Base-by-base conservation (phyloP, 1,284 basidiomycete genomes). In the Retiboletus fuscus region DNA sequence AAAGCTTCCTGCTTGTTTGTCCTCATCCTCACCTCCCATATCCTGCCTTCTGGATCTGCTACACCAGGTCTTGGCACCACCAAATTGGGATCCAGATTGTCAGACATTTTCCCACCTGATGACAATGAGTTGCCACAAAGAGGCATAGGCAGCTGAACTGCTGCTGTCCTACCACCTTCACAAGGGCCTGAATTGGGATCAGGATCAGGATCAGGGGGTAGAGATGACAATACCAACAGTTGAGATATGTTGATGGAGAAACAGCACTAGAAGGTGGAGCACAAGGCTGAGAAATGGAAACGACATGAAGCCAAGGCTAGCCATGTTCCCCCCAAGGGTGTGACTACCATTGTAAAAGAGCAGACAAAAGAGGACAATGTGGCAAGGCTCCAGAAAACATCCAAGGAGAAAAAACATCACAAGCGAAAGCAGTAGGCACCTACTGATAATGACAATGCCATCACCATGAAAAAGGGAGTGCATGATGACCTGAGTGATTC, bases 11-110 rank as follows among this genome's bases (percentile, higher is more conserved):
- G n/a, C n/a, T n/a, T n/a, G n/a, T n/a, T n/a, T 24, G 87, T 89
- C 75, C 91, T 93, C 53, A 3, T 77, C 75, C 26, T 74, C 74
- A 22, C 66, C 76, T 16, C 68, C 81, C 13, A 70, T 69, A 26
- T 44, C 39, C 11, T 44, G 28, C 44, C 65, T 4, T 80, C 76
- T 2, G 68, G 61, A 47, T 68, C 49, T 43, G 34, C 66, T 12
- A 78, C 74, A 1, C 73, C 76, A 2, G 70, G 70, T 22, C 69
- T 70, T 24, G 64, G 67, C 2, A 22, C 68, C 16, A 41, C 53
- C 16, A 2, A 34, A 2, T 41, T 28, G 6, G 51, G 46, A 53
- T 34, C 5, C 3, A 84, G 84, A 22, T 79, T 80, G 2, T 80
- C 82, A 22, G 78, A 80, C 39, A 34, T 76, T 44, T 24, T 22